These are phyloP conservation scores for Euphorbia corollata DNA, from an alignment of 441 rosid species.

Conservation along the genomic window DNA sequence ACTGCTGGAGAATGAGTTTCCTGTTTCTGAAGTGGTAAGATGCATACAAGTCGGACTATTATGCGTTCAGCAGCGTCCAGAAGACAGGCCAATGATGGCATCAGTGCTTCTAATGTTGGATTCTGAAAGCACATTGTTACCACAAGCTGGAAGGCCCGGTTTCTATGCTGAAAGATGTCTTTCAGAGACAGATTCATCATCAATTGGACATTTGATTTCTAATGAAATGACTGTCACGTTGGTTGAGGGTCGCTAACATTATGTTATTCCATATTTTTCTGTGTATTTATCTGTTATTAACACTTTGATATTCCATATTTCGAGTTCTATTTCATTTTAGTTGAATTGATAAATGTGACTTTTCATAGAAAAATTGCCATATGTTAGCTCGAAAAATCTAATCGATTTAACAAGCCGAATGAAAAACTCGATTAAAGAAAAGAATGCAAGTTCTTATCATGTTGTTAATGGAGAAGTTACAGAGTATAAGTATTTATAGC, in stretches of 20 bases:
- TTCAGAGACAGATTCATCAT: slow-evolving; percentile 18
- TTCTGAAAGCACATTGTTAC: slow-evolving; percentile 7
- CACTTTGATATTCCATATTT: background rate
- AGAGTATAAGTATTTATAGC: too few relatives aligned
- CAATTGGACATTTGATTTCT: slow-evolving; percentile 14
- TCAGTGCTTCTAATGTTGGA: slow-evolving; percentile 16
- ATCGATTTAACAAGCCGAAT: background rate
- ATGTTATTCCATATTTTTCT: background rate
- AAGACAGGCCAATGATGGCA: slow-evolving; percentile 18
- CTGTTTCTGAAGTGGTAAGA: slow-evolving; percentile 25
- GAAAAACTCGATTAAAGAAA: too few relatives aligned
- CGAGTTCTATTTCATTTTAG: background rate
- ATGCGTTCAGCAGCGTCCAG: slow-evolving; percentile 29
- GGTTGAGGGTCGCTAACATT: slow-evolving; percentile 9
- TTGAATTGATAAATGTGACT: background rate
- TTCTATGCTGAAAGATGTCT: slow-evolving; percentile 16
- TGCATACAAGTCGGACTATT: slow-evolving; percentile 36
- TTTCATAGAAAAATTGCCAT: background rate
- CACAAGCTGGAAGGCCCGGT: slow-evolving; percentile 10
- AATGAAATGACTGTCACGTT: slow-evolving; percentile 15
- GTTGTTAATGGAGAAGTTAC: too few relatives aligned
- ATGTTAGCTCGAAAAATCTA: background rate
- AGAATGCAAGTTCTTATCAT: too few relatives aligned
- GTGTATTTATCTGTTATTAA: background rate
- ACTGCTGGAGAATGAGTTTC: slow-evolving; percentile 18